Base-by-base conservation (phyloP, 2,329 filamentous ascomycete species). In the Hypoxylon sp. region DNA sequence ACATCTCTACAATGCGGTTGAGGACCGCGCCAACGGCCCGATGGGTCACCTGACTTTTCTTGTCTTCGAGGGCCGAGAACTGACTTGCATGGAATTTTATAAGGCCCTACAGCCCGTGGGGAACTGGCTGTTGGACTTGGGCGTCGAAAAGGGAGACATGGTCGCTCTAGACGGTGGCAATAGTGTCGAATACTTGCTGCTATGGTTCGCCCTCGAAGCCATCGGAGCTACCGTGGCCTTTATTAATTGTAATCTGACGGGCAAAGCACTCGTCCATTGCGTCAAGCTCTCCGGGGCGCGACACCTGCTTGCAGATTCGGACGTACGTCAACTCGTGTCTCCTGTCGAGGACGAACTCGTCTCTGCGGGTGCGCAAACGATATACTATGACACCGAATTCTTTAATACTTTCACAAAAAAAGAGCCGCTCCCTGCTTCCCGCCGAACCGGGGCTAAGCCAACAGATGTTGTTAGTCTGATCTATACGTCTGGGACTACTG, bases 401-500 rank as follows among this genome's bases (percentile, higher is more conserved):
- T 71, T 83, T 20, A 80, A 58, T 75, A 69, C 75, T 65, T 42
- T 79, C 35, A 73, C 75, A 13, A 75, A 77, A 3, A 76, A 79
- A 0, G 75, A 77, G 15, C 75, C 81, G 35, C 83, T 86, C 0
- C 80, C 79, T 0, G 80, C 87, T 55, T 76, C 80, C 13, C 80
- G 84, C 45, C 79, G 86, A 20, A 73, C 75, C 2, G 75, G 74
- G 2, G 75, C 87, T 1, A 75, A 77, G 41, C 78, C 76, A 0
- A 72, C 77, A 6, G 85, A 79, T 61, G 82, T 87, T 0, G 77
- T 83, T 51, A 81, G 79, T 35, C 72, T 92, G 17, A 83, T 92
- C 60, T 92, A 91, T 72, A 93, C 90, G 0, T 85, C 86, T 50
- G 89, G 89, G 26, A 92, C 89, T 0, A 92, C 90, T 0, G 90